Base-by-base conservation (phyloP, 2,329 filamentous ascomycete genomes). In the Venturia nashicola region DNA sequence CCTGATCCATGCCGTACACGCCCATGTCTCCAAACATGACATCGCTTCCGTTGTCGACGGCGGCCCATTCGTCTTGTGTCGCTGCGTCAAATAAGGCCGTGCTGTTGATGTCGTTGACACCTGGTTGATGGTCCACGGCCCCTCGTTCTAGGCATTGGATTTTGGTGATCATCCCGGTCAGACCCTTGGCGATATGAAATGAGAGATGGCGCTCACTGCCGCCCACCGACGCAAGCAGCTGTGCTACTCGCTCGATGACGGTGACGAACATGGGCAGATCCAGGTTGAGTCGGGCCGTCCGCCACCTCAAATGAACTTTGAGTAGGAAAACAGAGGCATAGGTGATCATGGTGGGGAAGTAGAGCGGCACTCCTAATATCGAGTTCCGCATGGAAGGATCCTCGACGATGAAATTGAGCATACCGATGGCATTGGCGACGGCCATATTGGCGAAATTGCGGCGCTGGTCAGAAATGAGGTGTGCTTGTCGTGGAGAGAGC, bases 321-420 rank as follows among this genome's bases (percentile, higher is more conserved):
- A 79, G 67, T 8, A 79, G 69, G 61, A 79, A 79, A 9, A 78
- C 77, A 7, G 75, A 74, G 1, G 77, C 76, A 68, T 78, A 79
- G 0, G 77, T 76, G 55, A 79, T 77, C 76, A 78, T 79, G 64
- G 76, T 78, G 68, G 78, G 76, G 6, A 79, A 71, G 65, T 79
- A 79, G 40, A 78, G 66, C 14, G 77, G 77, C 16, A 78, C 74
- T 48, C 77, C 77, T 20, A 76, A 72, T 62, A 79, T 68, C 18
- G 74, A 74, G 40, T 71, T 68, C 61, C 78, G 76, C 1, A 78
- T 75, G 65, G 78, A 76, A 18, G 74, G 73, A 65, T 78, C 77
- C 44, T 77, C 75, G 20, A 78, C 65, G 2, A 78, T 72, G 23
- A 76, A 72, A 42, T 72, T 71, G 44, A 79, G 72, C 51, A 76